Conservation (phyloP, 2,329 filamentous ascomycete species). For the Penicillium sp. region DNA sequence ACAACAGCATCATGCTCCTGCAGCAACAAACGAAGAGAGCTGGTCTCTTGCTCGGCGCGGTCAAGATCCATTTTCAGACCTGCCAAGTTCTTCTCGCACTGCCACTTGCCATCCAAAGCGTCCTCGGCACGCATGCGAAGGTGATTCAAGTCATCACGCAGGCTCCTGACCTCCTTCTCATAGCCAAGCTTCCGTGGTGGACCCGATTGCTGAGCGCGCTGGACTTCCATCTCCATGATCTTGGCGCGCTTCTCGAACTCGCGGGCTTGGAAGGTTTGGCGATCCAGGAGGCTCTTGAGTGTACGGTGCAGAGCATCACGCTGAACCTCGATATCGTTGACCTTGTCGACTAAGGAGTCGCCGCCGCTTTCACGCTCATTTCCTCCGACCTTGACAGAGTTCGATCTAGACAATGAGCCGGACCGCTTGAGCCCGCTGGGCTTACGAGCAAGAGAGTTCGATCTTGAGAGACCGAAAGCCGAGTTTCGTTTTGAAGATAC, state of each 20-base stretch:
- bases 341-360: constrained; percentile 73
- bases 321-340: constrained; percentile 93
- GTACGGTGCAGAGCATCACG: constrained; percentile 89
- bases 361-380: constrained; percentile 65
- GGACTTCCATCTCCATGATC: constrained; percentile 76
- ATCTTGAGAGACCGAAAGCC: constrained; percentile 62
- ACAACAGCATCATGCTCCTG: constrained; percentile 81
- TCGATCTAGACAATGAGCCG: constrained; percentile 63
- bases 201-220: constrained; percentile 66
- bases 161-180: constrained; percentile 76
- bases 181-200: constrained; percentile 78
- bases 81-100: constrained; percentile 85
- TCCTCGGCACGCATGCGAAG: constrained; percentile 88
- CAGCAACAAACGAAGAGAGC: constrained; percentile 76
- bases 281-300: constrained; percentile 79
- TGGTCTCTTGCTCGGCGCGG: constrained; percentile 89
- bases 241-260: constrained; percentile 82
- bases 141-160: constrained; percentile 82
- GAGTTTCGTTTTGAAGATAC: constrained; percentile 51
- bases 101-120: constrained; percentile 92
- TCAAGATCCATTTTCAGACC: constrained; percentile 97
- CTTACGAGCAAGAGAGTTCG: constrained; percentile 68
- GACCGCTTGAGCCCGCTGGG: constrained; percentile 44
- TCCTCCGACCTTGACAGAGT: constrained; percentile 48
- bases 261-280: constrained; percentile 81